Percentiles rank a stretch among this genome's conserved stretches.
Conservation (phyloP, 192 early-diverging fungal genomes). For the Gonapodya sp. region DNA sequence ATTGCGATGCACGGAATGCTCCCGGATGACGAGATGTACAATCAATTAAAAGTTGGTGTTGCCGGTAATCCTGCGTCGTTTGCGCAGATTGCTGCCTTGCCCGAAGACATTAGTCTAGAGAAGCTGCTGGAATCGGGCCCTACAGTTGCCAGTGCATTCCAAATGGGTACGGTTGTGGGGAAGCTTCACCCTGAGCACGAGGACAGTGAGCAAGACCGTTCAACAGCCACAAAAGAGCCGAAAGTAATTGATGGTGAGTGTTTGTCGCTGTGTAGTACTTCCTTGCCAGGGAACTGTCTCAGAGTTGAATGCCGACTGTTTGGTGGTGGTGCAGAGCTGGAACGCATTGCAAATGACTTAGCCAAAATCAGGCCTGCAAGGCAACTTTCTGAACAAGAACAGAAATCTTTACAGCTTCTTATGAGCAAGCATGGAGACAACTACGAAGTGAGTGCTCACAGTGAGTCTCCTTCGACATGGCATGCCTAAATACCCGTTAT, state of each 20-base stretch:
- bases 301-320: neutral
- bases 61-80: too few relatives aligned
- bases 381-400: neutral
- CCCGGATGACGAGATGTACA: too few relatives aligned
- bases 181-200: neutral
- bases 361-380: neutral
- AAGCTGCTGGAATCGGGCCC: neutral
- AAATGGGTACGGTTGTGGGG: neutral
- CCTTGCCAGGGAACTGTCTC: neutral
- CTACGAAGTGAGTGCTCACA: neutral
- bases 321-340: neutral
- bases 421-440: slow-evolving; percentile 7
- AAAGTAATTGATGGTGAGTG: neutral
- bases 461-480: too few relatives aligned
- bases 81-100: too few relatives aligned
- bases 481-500: too few relatives aligned
- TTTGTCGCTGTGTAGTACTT: neutral
- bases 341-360: neutral
- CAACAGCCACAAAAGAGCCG: neutral
- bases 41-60: too few relatives aligned
- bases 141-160: neutral
- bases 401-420: neutral
- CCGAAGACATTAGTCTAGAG: neutral
- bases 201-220: neutral
- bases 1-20: too few relatives aligned